Percentiles rank a stretch among this genome's conserved stretches.
phyloP scores from a whole-genome alignment of 306 rosid genomes.

The Ormosia emarginata region DNA sequence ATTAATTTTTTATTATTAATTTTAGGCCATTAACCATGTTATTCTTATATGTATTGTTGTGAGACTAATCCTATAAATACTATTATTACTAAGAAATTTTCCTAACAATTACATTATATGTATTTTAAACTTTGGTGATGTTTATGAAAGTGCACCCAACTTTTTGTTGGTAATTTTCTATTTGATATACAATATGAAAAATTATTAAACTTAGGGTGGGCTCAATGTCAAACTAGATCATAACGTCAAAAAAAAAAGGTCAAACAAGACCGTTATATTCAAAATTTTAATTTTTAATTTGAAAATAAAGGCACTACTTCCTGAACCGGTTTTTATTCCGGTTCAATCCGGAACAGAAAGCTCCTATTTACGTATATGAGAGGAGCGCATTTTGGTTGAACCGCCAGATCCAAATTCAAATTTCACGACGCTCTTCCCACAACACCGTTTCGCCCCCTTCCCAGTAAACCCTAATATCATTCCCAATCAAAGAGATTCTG shows the following conservation, averaged over 20 bases:
- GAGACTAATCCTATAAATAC: no score
- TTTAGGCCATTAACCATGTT: no score
- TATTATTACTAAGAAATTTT: no score
- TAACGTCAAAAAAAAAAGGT: background rate
- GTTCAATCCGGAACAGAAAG: background rate
- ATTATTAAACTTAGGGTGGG: background rate
- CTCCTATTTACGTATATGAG: background rate
- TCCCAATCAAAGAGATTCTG: no score
- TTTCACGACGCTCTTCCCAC: slow-evolving; percentile 29
- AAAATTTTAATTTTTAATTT: background rate
- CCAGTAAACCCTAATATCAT: slow-evolving; percentile 37
- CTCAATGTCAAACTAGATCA: background rate
- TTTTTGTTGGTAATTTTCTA: no score
- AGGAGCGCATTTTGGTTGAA: slow-evolving; percentile 20
- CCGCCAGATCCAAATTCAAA: slow-evolving; percentile 64
- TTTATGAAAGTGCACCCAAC: no score
- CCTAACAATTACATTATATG: no score
- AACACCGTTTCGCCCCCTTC: background rate
- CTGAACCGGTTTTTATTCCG: slow-evolving; percentile 16
- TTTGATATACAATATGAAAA: no score
- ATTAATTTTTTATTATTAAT: no score
- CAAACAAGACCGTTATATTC: background rate
- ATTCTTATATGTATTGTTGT: no score
- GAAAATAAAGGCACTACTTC: background rate
- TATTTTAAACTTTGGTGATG: no score